Base-by-base conservation (phyloP, 2,329 filamentous ascomycete species). In the Diaporthe sp. region DNA sequence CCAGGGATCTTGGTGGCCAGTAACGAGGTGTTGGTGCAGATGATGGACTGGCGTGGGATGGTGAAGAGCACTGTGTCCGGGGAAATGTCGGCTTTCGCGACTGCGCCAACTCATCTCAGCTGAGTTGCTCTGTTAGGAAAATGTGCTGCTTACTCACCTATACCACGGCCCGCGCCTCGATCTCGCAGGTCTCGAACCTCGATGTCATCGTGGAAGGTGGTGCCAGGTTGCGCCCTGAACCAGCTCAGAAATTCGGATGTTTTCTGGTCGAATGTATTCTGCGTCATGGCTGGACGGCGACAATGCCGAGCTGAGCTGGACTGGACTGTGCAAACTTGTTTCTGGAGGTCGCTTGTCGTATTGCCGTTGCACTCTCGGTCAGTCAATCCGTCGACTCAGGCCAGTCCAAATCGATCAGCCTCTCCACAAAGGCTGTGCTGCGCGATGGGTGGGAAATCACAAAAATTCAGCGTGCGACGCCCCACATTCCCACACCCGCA, bases 11-110 rank as follows among this genome's bases (percentile, higher is more conserved):
- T 87, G 78, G 82, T 84, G 32, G 89, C 88, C 39, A 97, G 86
- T 63, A 89, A 87, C 1, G 94, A 97, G 53, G 93, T 97, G 80
- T 93, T 88, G 30, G 90, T 86, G 78, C 90, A 94, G 80, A 98
- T 90, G 76, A 97, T 92, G 66, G 89, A 86, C 61, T 86, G 84
- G 75, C 94, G 91, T 3, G 95, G 94, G 75, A 97, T 94, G 61
- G 91, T 92, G 85, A 97, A 97, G 56, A 97, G 88, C 63, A 93
- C 89, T 73, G 94, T 94, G 75, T 95, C 94, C 78, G 93, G 89
- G 25, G 87, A 84, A 71, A 98, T 94, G 76, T 94, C 90, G 73
- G 88, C 82, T 30, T 85, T 88, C 35, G 95, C 94, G 78, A 97
- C 94, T 96, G 77, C 39, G 37, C 17, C 58, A 44, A 25, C 15